Evolutionary conservation across 768 basidiomycete species (phyloP).

Genomic region (Crepidotus variabilis): DNA sequence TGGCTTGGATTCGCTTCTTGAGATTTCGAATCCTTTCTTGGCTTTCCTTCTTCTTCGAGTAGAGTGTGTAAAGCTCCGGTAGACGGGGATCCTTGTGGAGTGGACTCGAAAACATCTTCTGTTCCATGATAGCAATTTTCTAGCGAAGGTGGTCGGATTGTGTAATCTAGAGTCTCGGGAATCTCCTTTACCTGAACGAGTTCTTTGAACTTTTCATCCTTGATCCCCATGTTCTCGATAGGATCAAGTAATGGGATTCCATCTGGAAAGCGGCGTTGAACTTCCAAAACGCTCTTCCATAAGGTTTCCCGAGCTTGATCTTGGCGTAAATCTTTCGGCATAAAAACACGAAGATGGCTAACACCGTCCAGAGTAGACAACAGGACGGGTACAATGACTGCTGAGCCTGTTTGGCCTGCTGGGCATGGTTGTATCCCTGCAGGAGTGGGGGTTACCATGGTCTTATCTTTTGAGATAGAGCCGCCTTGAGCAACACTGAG

Average conservation of each 20-base stretch:
- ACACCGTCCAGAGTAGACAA: constrained; percentile 85
- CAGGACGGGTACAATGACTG: constrained; percentile 85
- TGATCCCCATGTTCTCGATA: constrained; percentile 91
- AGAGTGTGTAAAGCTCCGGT: constrained; percentile 77
- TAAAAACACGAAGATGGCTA: constrained; percentile 78
- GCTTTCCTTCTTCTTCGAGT: constrained; percentile 69
- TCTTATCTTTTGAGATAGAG: constrained; percentile 54
- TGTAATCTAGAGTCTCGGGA: constrained; percentile 7
- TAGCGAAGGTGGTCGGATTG: constrained; percentile 22
- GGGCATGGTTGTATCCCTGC: constrained; percentile 75
- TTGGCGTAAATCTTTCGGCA: constrained; percentile 87
- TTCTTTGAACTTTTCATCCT: constrained; percentile 87
- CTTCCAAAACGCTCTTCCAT: constrained; percentile 89
- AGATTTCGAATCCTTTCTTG: constrained; percentile 69
- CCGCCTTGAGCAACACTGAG: constrained; percentile 73
- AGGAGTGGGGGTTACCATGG: constrained; percentile 51
- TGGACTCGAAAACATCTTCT: constrained; percentile 75
- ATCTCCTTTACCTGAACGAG: constrained; percentile 64
- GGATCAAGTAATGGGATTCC: constrained; percentile 89
- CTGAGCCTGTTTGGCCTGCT: constrained; percentile 66
- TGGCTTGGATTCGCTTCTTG: constrained; percentile 84
- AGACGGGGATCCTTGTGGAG: constrained; percentile 78
- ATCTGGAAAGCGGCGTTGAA: constrained; percentile 86
- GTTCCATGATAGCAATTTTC: constrained; percentile 92
- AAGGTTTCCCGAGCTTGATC: constrained; percentile 73